Base-by-base conservation (phyloP, 129 eudicot species). In the Sambucus nigra region DNA sequence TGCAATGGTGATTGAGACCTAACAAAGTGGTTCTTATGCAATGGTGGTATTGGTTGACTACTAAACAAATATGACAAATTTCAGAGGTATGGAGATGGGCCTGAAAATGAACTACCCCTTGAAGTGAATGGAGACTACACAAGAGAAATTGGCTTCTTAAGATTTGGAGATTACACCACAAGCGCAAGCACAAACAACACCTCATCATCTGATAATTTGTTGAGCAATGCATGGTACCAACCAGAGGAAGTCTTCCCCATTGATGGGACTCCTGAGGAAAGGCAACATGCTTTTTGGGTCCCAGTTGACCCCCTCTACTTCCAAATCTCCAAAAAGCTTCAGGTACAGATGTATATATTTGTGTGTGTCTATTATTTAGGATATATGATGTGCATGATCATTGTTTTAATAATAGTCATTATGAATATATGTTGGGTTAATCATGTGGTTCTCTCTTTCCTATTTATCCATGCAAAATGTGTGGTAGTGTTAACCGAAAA, bases 111-210 rank as follows among this genome's bases (percentile, higher is more conserved):
- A 51, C 69, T 80, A 18, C 26, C 94, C n/a, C 65, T 84, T 12
- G 89, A 84, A 74, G 67, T 65, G 9, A 64, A 61, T 58, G 88
- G 81, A 56, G 89, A 83, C 63, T 84, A 76, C 69, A 76, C 94
- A 58, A 77, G 94, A 62, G 61, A 70, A 18, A 59, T 69, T 51
- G 88, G 88, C 25, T 64, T 60, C 66, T 20, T 80, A 25, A 70
- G 53, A 5, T 73, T 84, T 59, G 61, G 70, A 21, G 11, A 67
- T 18, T 84, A 67, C 56, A 60, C 68, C 63, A 59, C 75, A 35
- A 63, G 59, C 47, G 67, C 4, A 35, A 35, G 8, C 2, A 31
- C 2, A 44, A 38, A 25, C 49, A 50, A 12, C 32, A 7, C 0
- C 19, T 22, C 29, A 5, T 22, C 35, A 0, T 14, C 4, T 31